phyloP scores from a whole-genome alignment of 805 yeast species.

The Zygotorulaspora florentina region DNA sequence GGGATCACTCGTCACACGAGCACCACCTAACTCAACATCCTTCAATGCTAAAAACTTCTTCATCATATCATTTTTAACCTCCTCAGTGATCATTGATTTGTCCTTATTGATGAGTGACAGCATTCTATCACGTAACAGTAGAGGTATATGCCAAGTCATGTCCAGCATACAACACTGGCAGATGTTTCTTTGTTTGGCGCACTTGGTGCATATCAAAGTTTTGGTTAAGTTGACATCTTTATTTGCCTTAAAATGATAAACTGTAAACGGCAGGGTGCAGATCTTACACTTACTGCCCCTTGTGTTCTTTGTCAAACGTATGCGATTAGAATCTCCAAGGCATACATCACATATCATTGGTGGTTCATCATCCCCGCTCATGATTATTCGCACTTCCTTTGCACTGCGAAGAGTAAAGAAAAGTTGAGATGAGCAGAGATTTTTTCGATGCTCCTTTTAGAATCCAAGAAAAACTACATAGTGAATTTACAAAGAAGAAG shows the following conservation, averaged over 20 bases:
- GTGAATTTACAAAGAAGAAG: background rate
- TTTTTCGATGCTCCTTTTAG: too few relatives aligned
- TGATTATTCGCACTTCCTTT: background rate
- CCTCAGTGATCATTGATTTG: conserved; percentile 31
- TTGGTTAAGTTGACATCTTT: conserved; percentile 42
- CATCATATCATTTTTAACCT: conserved; percentile 50
- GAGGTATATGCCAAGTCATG: conserved; percentile 73
- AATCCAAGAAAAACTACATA: background rate
- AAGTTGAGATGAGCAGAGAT: background rate
- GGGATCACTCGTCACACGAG: conserved; percentile 31
- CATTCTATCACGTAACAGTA: conserved; percentile 75
- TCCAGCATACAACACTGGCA: conserved; percentile 89
- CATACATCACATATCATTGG: conserved; percentile 75
- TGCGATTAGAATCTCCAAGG: conserved; percentile 45
- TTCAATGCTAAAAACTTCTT: conserved; percentile 55
- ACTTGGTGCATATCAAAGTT: conserved; percentile 72
- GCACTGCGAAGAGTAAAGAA: too few relatives aligned
- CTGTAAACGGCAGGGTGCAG: conserved; percentile 81
- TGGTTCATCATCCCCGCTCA: conserved; percentile 9
- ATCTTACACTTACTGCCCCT: conserved; percentile 79
- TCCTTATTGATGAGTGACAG: conserved; percentile 62
- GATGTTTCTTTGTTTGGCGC: conserved; percentile 74
- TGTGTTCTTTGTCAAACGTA: conserved; percentile 61
- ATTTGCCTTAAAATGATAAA: conserved; percentile 51
- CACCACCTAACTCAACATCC: conserved; percentile 40